Base-by-base conservation (phyloP, 805 yeast species). In the Kluyveromyces lactis region DNA sequence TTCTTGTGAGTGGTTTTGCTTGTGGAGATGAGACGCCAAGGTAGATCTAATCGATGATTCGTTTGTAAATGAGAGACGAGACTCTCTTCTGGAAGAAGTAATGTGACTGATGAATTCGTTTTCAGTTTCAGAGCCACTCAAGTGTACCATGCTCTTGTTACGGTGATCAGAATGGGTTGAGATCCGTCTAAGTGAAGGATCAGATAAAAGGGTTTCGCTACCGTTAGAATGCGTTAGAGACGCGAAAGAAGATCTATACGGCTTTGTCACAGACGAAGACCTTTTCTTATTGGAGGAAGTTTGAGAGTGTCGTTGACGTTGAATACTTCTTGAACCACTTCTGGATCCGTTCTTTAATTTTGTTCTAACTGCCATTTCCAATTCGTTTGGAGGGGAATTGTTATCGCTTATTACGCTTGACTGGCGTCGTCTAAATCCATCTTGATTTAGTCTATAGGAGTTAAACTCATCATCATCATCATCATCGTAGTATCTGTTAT, bases 1-100 rank as follows among this genome's bases (percentile, higher is more conserved):
- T 16, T 38, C 30, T 8, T 18, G 41, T 4, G 66, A 26, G 16
- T 51, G 46, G 33, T 6, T 29, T 18, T 13, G 45, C 41, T n/a
- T 46, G 46, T 38, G 38, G 18, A 46, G 43, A 41, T 43, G 50
- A 16, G 58, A 38, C 1, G 47, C 34, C 9, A 57, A 42, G 2
- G 62, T 58, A 3, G 62, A 55, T 39, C 62, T 49, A 11, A 56
- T 45, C 30, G 51, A 46, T 13, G 61, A 56, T 43, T 56, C 58
- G 19, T 52, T 58, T 11, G 69, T 60, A 3, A 62, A 52, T 21
- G 69, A 66, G 1, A 62, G 52, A 33, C 58, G 58, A 16, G 54
- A 49, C 21, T 30, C 33, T 9, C 33, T 10, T 18, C 33, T 30
- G 8, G 27, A 17, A 8, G 37, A 34, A 16, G 19, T 31, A n/a